Base-by-base conservation (phyloP, 768 basidiomycete genomes). In the Naganishia vaughanmartiniae region DNA sequence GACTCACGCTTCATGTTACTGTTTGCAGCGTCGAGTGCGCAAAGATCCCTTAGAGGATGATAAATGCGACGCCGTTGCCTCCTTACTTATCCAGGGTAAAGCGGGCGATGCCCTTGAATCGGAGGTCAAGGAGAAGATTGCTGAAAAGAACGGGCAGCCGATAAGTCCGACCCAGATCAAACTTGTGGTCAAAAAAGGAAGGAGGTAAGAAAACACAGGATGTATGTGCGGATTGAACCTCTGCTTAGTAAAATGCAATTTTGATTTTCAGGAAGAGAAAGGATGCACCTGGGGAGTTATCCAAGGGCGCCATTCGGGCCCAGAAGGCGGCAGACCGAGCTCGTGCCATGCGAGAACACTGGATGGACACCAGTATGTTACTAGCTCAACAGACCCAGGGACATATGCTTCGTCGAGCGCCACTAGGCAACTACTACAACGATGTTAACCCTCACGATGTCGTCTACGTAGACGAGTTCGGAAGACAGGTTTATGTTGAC, bases 21-120 rank as follows among this genome's bases (percentile, higher is more conserved):
- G 24, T 51, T 12, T 6, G 12, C 28, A 72, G 71, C 71, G 80
- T 15, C 74, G 80, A 39, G 80, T 81, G 0, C 71, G 80, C 11
- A 81, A 81, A 56, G 80, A 81, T 57, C 76, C 77, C 4, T 67
- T 76, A 28, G 80, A 81, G 68, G 80, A 81, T 69, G 78, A 79
- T 19, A 81, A 81, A 63, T 79, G 79, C 33, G 79, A 81, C n/a
- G 80, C 79, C n/a, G 79, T 81, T 19, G 80, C 80, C 24, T 75
- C 76, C 15, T 73, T 78, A 5, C 54, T 81, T 51, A 81, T 81
- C 45, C 74, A 81, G 67, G 80, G 80, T 26, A 79, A 80, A 67
- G 73, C 75, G 9, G 79, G 80, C 0, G 66, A 77, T 7, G 70
- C 70, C 26, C 72, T 81, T 1, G 80, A 80, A 69, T 70, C 70